A percentile compares a stretch with the other conserved stretches of the same genome.
phyloP scores from a whole-genome alignment of 2,329 filamentous ascomycete genomes.

The Clonostachys rosea region DNA sequence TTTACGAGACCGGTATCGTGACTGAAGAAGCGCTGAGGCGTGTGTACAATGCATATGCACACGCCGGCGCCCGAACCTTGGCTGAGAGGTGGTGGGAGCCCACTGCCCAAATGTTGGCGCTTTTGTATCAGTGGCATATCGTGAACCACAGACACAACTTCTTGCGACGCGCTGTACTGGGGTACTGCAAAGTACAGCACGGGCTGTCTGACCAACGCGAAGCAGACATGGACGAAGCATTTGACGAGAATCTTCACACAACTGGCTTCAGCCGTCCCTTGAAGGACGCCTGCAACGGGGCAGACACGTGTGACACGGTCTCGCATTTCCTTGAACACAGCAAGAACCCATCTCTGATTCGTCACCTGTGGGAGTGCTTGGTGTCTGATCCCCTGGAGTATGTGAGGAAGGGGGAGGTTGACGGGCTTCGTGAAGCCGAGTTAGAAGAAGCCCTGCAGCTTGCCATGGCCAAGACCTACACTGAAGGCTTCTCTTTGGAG shows the following conservation, averaged over 20 bases:
- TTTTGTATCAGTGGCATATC: conserved; percentile 22
- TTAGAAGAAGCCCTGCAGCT: conserved; percentile 7
- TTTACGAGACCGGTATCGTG: conserved; percentile 8
- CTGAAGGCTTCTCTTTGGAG: conserved; percentile 6
- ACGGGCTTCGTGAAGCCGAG: conserved; percentile 6
- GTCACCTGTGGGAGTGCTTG: conserved; percentile 8
- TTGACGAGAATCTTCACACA: conserved; percentile 15
- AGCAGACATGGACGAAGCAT: conserved; percentile 20
- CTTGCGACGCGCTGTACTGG: conserved; percentile 18
- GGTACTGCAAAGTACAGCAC: conserved; percentile 8
- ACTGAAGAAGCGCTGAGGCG: conserved; percentile 9
- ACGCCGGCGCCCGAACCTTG: conserved; percentile 16
- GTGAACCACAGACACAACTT: conserved; percentile 23
- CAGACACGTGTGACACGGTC: conserved; percentile 11
- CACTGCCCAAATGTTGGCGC: conserved; percentile 20
- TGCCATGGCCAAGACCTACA: conserved; percentile 13
- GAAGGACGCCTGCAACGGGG: conserved; percentile 8
- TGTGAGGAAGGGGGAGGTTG: conserved; percentile 7
- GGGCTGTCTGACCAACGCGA: conserved; percentile 4
- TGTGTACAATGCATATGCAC: conserved; percentile 11
- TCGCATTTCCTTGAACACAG: conserved; percentile 4
- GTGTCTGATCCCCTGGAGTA: conserved; percentile 9
- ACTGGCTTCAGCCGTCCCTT: conserved; percentile 17
- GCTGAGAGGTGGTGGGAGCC: conserved; percentile 22
- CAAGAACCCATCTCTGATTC: conserved; percentile 3